Evolutionary conservation across 495 filamentous ascomycete genomes (phyloP).

Genomic region (Hyaloscypha hepaticicola): DNA sequence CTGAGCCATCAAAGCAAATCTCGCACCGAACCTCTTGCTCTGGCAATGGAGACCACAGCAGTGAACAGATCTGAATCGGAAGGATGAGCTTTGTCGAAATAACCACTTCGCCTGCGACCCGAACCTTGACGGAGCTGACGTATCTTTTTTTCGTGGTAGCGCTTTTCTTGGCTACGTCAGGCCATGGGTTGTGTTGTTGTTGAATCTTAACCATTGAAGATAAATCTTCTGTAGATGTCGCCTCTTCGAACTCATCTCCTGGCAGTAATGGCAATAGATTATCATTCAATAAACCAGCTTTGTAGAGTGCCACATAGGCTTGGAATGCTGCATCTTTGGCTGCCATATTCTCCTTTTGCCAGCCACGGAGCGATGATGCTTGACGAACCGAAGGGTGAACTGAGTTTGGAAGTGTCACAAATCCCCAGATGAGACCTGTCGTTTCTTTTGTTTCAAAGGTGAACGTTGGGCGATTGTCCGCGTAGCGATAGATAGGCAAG

Average conservation of each 20-base stretch:
- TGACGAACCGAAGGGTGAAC: background rate
- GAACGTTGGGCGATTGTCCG: background rate
- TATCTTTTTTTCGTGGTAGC: background rate
- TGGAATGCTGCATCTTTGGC: slow-evolving; percentile 80
- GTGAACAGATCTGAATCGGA: slow-evolving; percentile 3
- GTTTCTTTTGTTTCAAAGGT: background rate
- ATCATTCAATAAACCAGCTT: slow-evolving; percentile 67
- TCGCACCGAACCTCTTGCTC: slow-evolving; percentile 39
- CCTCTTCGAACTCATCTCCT: slow-evolving; percentile 8
- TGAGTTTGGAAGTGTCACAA: background rate
- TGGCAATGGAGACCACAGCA: slow-evolving; percentile 36
- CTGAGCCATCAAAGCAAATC: slow-evolving; percentile 46
- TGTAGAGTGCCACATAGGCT: slow-evolving; percentile 64
- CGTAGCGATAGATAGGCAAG: background rate
- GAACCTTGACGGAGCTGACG: slow-evolving; percentile 26
- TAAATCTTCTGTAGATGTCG: slow-evolving; percentile 2
- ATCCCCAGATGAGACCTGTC: background rate
- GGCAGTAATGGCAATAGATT: slow-evolving; percentile 13
- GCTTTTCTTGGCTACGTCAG: slow-evolving; percentile 43
- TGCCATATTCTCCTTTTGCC: slow-evolving; percentile 71
- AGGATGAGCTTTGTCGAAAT: slow-evolving; percentile 1
- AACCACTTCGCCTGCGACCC: slow-evolving; percentile 4
- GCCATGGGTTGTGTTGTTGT: slow-evolving; percentile 64
- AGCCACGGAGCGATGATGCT: slow-evolving; percentile 34
- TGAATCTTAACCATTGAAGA: slow-evolving; percentile 46